A percentile compares a stretch with the other conserved stretches of the same genome.
Evolutionary conservation across 768 basidiomycete genomes (phyloP).

Genomic region (Dentipellis sp.): DNA sequence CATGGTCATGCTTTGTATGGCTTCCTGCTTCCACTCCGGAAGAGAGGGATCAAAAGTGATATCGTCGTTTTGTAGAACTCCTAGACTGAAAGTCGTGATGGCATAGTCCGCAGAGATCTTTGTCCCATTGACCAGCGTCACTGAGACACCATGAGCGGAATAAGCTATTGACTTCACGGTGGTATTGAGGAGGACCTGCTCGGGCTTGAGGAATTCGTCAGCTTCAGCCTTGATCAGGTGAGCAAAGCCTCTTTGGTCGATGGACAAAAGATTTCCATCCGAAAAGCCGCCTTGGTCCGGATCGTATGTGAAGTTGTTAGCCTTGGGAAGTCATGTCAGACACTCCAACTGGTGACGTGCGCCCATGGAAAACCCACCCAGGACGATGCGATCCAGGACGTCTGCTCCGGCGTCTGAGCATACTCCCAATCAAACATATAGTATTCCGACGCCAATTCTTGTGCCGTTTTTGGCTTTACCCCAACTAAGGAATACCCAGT

Average conservation of each 20-base stretch:
- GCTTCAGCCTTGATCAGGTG: slow-evolving; percentile 49
- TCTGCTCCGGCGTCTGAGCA: slow-evolving; percentile 52
- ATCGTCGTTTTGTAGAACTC: slow-evolving; percentile 40
- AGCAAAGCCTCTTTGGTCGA: slow-evolving; percentile 57
- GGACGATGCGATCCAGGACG: slow-evolving; percentile 53
- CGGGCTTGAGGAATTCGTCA: slow-evolving; percentile 34
- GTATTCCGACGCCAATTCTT: slow-evolving; percentile 49
- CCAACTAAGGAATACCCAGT: slow-evolving; percentile 47
- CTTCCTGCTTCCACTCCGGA: slow-evolving; percentile 56
- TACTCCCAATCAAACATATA: slow-evolving; percentile 39
- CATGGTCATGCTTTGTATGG: slow-evolving; percentile 55
- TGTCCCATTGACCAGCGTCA: slow-evolving; percentile 22
- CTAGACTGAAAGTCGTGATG: slow-evolving; percentile 45
- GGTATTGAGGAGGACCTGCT: slow-evolving; percentile 39
- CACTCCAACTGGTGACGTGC: neutral
- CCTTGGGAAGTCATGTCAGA: slow-evolving; percentile 23
- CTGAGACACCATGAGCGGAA: slow-evolving; percentile 30
- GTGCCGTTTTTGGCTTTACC: slow-evolving; percentile 32
- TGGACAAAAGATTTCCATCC: slow-evolving; percentile 36
- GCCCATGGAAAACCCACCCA: slow-evolving; percentile 30
- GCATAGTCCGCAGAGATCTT: slow-evolving; percentile 20
- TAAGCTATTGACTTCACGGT: slow-evolving; percentile 39
- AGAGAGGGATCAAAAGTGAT: slow-evolving; percentile 45
- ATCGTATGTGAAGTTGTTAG: slow-evolving; percentile 52
- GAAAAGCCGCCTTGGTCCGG: slow-evolving; percentile 48